Evolutionary conservation across 352 stramenopile genomes (phyloP), one percentile per base, ranked within the genome.

Genomic region (Pilasporangium apinafurcum): DNA sequence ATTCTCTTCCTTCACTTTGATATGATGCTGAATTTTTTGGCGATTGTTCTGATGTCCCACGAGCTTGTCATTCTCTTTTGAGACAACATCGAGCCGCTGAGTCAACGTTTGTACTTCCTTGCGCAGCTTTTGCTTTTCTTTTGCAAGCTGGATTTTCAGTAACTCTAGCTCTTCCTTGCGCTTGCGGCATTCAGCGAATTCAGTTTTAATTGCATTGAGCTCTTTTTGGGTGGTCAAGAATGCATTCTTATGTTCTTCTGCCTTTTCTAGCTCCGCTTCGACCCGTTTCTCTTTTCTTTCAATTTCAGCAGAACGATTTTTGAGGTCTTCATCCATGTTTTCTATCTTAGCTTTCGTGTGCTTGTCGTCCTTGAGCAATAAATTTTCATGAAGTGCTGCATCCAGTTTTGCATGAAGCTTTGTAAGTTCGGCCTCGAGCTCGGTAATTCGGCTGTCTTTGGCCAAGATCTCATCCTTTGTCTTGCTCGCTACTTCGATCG

Each of bases 11-110:
- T 92, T 92, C 14, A 92, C 69, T 35, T 78, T 81, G 37, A 74
- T 69, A 37, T 92, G 76, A 26, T 92, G 74, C 44, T 92, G 79
- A 49, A 92, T 92, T 55, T 84, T 86, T 44, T 92, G 79, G 8
- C 74, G 68, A 29, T 67, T 80, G 48, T 92, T 92, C 53, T 84
- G 61, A 28, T 92, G 79, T 3, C 76, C 76, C 7, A 88, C 74
- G 7, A 92, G 68, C 42, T 86, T 74, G 48, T 87, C 74, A 27
- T 87, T 87, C 34, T 75, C 76, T 14, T 68, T 61, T 1, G 53
- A 53, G 21, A 62, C 53, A 16, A 66, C 44, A 56, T 79, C 51
- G 36, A 76, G 46, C 52, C 37, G 30, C 27, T 44, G 21, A 14
- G 39, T 59, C 27, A 64, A 37, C 4, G 43, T 32, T 21, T 42